Percentiles rank a stretch among this genome's conserved stretches.
These are phyloP conservation scores for Paramyrothecium sp. DNA, from an alignment of 2,329 filamentous ascomycete species.

Conservation along the genomic window DNA sequence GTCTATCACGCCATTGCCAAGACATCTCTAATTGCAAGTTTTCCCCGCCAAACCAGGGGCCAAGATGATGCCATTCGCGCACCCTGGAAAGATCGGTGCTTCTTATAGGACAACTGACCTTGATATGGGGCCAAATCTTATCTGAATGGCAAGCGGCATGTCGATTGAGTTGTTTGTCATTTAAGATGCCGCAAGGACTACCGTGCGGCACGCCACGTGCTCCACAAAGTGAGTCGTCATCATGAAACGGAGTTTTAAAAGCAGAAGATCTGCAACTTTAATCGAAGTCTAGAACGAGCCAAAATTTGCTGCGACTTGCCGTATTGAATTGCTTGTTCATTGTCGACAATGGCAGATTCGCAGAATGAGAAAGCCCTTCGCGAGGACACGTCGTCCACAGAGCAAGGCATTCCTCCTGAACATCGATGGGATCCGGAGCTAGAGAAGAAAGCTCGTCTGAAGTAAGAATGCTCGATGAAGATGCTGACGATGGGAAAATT, in stretches of 20 bases:
- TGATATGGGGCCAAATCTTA: not conserved
- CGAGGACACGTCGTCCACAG: not conserved
- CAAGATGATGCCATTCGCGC: not conserved
- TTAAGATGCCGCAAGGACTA: not conserved
- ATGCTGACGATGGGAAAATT: no score
- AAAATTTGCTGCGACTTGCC: not conserved
- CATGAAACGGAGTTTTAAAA: not conserved
- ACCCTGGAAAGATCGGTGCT: not conserved
- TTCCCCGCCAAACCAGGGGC: not conserved
- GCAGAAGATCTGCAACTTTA: no score
- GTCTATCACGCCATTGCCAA: not conserved
- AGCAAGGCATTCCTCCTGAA: not conserved
- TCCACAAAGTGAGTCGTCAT: not conserved
- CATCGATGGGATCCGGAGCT: constrained; percentile 1
- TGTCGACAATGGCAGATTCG: not conserved
- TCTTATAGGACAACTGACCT: not conserved
- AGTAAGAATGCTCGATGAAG: not conserved
- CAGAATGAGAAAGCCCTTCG: not conserved
- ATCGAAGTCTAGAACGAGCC: not conserved
- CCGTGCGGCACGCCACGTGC: not conserved
- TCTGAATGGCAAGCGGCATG: not conserved
- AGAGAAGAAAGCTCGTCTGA: not conserved
- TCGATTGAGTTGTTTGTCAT: not conserved
- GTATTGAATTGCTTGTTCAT: not conserved
- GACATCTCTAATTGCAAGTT: not conserved